These are phyloP conservation scores for Erythrophleum ivorense DNA, from an alignment of 331 rosid species.

Conservation along the genomic window DNA sequence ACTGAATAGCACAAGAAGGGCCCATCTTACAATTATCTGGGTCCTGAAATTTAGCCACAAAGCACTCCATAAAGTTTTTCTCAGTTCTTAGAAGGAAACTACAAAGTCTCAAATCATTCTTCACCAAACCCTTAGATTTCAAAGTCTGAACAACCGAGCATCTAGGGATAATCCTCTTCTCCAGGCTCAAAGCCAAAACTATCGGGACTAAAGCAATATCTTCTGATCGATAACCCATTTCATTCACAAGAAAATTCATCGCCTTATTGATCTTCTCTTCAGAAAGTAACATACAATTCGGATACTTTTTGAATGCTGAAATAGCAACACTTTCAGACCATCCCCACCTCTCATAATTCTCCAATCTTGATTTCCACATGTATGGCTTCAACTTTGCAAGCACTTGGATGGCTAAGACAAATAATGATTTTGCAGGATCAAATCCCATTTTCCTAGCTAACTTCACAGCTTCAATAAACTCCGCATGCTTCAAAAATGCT, in stretches of 20 bases:
- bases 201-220: constrained; percentile 10
- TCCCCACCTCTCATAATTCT: constrained; percentile 29
- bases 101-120: background rate
- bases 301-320: constrained; percentile 36
- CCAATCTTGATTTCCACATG: constrained; percentile 14
- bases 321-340: constrained; percentile 33
- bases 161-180: constrained; percentile 7
- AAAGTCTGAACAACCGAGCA: background rate
- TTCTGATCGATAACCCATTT: background rate
- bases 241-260: background rate
- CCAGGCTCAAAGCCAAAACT: background rate
- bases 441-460: constrained; percentile 14
- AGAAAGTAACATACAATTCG: background rate
- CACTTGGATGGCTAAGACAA: constrained; percentile 8
- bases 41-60: constrained; percentile 2
- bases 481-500: background rate
- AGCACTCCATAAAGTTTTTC: background rate
- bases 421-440: background rate
- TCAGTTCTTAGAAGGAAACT: background rate
- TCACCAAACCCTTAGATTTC: constrained; percentile 27
- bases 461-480: constrained; percentile 8
- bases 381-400: background rate
- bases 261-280: constrained; percentile 22
- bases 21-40: background rate
- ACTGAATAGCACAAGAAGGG: background rate